Evolutionary conservation across 2,329 filamentous ascomycete species (phyloP).

Genomic region (Pseudopyricularia javanii): DNA sequence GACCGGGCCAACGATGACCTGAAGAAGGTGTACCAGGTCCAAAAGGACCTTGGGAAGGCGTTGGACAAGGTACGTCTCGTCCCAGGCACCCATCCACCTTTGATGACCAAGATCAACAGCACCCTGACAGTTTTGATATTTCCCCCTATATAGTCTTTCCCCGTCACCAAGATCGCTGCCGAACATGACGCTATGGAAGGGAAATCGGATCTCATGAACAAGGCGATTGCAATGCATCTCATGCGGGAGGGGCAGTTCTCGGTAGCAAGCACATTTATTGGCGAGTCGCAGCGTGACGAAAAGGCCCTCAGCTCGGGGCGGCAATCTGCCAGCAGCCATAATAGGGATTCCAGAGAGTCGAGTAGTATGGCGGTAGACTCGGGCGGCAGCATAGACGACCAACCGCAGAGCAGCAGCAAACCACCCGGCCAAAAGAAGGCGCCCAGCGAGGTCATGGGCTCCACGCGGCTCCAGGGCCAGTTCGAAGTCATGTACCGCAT

Average conservation of each 20-base stretch:
- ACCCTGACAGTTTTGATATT: constrained; percentile 4
- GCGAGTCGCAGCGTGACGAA: constrained; percentile 42
- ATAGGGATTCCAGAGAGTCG: background rate
- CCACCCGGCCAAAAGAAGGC: background rate
- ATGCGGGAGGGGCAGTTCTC: constrained; percentile 87
- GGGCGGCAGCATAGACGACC: constrained; percentile 15
- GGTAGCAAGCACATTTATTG: constrained; percentile 74
- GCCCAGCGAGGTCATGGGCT: constrained; percentile 30
- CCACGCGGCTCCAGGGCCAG: constrained; percentile 59
- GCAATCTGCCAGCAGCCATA: background rate
- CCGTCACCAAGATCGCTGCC: constrained; percentile 53
- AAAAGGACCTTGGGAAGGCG: constrained; percentile 74
- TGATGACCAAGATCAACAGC: background rate
- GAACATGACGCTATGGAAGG: constrained; percentile 71
- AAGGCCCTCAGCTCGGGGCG: background rate
- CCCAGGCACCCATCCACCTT: too few species aligned
- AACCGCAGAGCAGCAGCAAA: background rate
- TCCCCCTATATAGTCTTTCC: constrained; percentile 16
- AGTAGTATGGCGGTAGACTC: background rate
- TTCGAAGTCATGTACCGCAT: constrained; percentile 90
- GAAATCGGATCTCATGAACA: constrained; percentile 69
- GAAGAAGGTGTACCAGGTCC: constrained; percentile 69
- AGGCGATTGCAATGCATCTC: constrained; percentile 92
- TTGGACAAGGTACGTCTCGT: constrained; percentile 56
- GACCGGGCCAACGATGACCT: constrained; percentile 70